Percentiles rank a stretch among this genome's conserved stretches.
These are phyloP conservation scores for Pseudozyma tsukubaensis DNA, from an alignment of 1,284 basidiomycete genomes.

Conservation along the genomic window DNA sequence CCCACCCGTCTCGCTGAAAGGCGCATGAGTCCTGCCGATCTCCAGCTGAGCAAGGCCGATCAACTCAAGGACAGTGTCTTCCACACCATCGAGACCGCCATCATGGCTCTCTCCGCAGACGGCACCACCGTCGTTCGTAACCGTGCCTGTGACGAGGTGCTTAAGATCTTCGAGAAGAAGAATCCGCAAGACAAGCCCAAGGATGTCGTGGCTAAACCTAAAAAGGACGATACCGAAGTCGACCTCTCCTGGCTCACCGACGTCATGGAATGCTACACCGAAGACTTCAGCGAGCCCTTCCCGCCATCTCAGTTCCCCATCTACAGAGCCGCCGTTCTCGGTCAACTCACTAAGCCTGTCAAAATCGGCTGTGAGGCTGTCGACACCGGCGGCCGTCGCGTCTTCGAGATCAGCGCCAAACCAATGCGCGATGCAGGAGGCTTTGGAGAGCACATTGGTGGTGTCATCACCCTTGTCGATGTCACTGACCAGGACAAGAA, in stretches of 20 bases:
- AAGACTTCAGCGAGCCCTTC: slow-evolving; percentile 57
- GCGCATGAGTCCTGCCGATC: slow-evolving; percentile 47
- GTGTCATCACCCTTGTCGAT: slow-evolving; percentile 54
- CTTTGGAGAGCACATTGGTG: slow-evolving; percentile 62
- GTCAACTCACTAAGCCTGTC: slow-evolving; percentile 47
- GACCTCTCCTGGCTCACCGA: slow-evolving; percentile 60
- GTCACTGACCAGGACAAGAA: slow-evolving; percentile 45
- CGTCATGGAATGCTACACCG: slow-evolving; percentile 59
- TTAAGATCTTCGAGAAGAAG: slow-evolving; percentile 49
- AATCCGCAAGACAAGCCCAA: slow-evolving; percentile 45
- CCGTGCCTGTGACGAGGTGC: slow-evolving; percentile 57
- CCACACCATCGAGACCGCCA: slow-evolving; percentile 52
- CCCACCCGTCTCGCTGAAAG: slow-evolving; percentile 49
- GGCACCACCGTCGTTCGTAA: slow-evolving; percentile 58
- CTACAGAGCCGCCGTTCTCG: slow-evolving; percentile 57
- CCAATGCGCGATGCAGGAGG: slow-evolving; percentile 58
- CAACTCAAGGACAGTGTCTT: slow-evolving; percentile 53
- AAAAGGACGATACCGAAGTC: slow-evolving; percentile 35
- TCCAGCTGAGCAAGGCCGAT: slow-evolving; percentile 43
- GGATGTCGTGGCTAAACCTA: slow-evolving; percentile 19
- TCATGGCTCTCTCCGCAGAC: slow-evolving; percentile 58
- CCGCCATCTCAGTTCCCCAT: slow-evolving; percentile 58
- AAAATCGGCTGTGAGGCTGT: slow-evolving; percentile 48
- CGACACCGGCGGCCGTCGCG: slow-evolving; percentile 41
- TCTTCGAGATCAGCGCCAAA: slow-evolving; percentile 55